Conservation (phyloP, 257 asterid genomes). For the Solanum phureja region DNA sequence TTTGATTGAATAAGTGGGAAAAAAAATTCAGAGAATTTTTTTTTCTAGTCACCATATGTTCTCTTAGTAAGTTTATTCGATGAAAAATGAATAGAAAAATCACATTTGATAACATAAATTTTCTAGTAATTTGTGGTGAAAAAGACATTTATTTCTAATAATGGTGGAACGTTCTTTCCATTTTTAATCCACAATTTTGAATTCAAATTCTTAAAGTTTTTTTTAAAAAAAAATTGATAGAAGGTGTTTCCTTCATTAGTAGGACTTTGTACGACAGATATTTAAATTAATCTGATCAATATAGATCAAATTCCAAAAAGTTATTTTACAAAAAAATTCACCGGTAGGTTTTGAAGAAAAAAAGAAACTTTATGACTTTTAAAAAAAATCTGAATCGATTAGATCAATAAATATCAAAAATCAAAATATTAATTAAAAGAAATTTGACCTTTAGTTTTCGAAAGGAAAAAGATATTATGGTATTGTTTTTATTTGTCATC, state of each 20-base stretch:
- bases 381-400: not conserved
- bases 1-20: too few species aligned
- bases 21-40: rapidly evolving
- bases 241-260: not conserved
- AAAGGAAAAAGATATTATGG: not conserved
- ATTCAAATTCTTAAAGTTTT: not conserved
- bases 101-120: not conserved
- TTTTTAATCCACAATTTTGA: not conserved
- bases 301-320: not conserved
- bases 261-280: not conserved
- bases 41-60: not conserved
- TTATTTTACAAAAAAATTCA: not conserved
- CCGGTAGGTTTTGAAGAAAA: not conserved
- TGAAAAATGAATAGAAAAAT: not conserved
- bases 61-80: not conserved
- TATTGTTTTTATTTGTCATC: not conserved
- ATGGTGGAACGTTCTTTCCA: not conserved
- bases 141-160: not conserved
- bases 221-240: not conserved
- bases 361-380: not conserved
- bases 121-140: not conserved
- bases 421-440: not conserved
- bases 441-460: not conserved
- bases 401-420: not conserved
- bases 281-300: not conserved